Percentiles rank a stretch among this genome's conserved stretches.
phyloP scores from a whole-genome alignment of 2,329 filamentous ascomycete genomes.

The Myriosclerotinia duriaeana region DNA sequence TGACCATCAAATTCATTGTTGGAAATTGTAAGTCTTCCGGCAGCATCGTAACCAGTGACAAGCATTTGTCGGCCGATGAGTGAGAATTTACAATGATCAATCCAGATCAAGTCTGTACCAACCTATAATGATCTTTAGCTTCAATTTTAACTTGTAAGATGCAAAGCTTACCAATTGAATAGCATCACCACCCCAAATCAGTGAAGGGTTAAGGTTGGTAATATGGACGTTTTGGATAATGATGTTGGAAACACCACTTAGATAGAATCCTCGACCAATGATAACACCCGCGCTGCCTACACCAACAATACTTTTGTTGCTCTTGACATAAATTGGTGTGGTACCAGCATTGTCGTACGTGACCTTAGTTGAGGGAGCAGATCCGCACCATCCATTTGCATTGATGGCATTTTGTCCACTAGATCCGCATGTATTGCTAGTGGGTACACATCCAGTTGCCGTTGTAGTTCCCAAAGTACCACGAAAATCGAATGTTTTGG shows the following conservation, averaged over 20 bases:
- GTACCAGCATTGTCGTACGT: conserved; percentile 28
- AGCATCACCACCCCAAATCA: conserved; percentile 43
- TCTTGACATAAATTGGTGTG: conserved; percentile 32
- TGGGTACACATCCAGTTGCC: conserved; percentile 19
- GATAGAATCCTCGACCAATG: conserved; percentile 34
- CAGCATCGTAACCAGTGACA: conserved; percentile 39
- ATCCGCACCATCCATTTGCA: conserved; percentile 26
- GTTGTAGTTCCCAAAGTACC: conserved; percentile 26
- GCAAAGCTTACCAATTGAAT: conserved; percentile 34
- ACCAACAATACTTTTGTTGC: conserved; percentile 38
- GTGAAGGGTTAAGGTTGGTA: conserved; percentile 42
- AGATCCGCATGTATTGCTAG: conserved; percentile 24
- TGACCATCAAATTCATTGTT: conserved; percentile 49
- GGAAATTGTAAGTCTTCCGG: conserved; percentile 45
- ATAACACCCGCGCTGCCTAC: conserved; percentile 30
- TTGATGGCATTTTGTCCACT: conserved; percentile 28
- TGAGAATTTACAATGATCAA: conserved; percentile 41
- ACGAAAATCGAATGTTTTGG: conserved; percentile 45
- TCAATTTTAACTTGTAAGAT: not conserved
- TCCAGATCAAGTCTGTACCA: conserved; percentile 41
- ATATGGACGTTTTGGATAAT: conserved; percentile 37
- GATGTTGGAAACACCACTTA: conserved; percentile 33
- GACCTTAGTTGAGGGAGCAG: conserved; percentile 14
- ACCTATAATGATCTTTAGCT: conserved; percentile 12
- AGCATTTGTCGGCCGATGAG: conserved; percentile 44